Conservation (phyloP, 192 early-diverging fungal genomes). For the Backusella tarrabulga region DNA sequence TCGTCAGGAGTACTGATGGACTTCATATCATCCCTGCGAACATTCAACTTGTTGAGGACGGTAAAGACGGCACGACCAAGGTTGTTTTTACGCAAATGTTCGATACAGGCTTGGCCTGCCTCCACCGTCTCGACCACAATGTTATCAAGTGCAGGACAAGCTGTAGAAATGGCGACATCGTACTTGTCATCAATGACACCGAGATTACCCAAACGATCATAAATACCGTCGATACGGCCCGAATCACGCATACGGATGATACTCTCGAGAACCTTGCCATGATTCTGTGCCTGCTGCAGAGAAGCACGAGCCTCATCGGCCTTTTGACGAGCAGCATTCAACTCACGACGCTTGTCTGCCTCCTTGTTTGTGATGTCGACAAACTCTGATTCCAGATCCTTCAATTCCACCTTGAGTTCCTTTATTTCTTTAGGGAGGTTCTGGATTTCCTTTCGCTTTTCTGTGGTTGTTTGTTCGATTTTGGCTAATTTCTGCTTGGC, state of each 20-base stretch:
- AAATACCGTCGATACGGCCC: constrained; percentile 75
- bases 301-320: constrained; percentile 69
- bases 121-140: constrained; percentile 93
- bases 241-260: constrained; percentile 69
- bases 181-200: constrained; percentile 92
- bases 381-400: background rate
- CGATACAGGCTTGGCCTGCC: constrained; percentile 84
- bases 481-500: constrained; percentile 53
- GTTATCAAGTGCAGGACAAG: constrained; percentile 77
- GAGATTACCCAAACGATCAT: constrained; percentile 91
- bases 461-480: constrained; percentile 41
- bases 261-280: constrained; percentile 65
- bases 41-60: constrained; percentile 72
- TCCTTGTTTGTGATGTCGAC: constrained; percentile 8
- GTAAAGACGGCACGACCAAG: constrained; percentile 87
- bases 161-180: constrained; percentile 94
- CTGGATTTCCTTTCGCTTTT: constrained; percentile 32
- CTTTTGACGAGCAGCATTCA: constrained; percentile 53
- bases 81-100: constrained; percentile 81
- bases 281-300: constrained; percentile 61
- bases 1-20: constrained; percentile 70
- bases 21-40: constrained; percentile 34
- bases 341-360: constrained; percentile 34
- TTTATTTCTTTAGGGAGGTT: constrained; percentile 49
- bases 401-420: constrained; percentile 37